phyloP scores from a whole-genome alignment of 768 basidiomycete genomes.

The Rubroboletus satanas region DNA sequence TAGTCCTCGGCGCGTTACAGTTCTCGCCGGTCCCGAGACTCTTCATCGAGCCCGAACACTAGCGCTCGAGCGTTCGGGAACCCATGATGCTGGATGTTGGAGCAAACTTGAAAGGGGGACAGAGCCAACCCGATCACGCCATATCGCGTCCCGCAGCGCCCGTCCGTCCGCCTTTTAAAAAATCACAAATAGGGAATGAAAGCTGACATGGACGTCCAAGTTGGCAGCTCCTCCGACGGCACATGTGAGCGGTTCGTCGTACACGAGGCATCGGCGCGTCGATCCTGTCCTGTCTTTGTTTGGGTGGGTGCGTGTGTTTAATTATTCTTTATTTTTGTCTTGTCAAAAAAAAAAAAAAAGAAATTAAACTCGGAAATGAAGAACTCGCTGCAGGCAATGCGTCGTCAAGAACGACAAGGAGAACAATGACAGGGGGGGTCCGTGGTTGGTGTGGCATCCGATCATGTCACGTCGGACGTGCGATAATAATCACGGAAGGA shows the following conservation, averaged over 20 bases:
- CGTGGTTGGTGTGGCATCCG: slow-evolving; percentile 5
- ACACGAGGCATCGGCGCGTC: background rate
- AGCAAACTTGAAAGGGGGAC: no score
- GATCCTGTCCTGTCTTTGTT: background rate
- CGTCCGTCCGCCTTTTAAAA: no score
- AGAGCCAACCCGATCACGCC: no score
- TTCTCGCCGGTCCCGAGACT: background rate
- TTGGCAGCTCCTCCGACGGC: no score
- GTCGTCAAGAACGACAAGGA: background rate
- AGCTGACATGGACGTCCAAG: no score
- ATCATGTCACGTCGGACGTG: background rate
- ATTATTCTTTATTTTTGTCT: background rate
- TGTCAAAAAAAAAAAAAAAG: background rate
- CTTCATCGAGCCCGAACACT: background rate
- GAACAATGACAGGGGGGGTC: background rate
- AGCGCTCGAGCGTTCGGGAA: background rate
- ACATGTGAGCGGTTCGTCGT: background rate
- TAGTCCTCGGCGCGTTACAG: background rate
- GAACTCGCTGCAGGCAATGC: background rate
- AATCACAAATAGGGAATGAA: no score
- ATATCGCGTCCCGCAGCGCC: no score
- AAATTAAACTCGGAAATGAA: background rate
- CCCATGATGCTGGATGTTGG: no score
- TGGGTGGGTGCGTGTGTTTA: background rate
- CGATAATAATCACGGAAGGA: slow-evolving; percentile 6